Evolutionary conservation across 805 yeast species (phyloP).

Genomic region (Yarrowia osloensis): DNA sequence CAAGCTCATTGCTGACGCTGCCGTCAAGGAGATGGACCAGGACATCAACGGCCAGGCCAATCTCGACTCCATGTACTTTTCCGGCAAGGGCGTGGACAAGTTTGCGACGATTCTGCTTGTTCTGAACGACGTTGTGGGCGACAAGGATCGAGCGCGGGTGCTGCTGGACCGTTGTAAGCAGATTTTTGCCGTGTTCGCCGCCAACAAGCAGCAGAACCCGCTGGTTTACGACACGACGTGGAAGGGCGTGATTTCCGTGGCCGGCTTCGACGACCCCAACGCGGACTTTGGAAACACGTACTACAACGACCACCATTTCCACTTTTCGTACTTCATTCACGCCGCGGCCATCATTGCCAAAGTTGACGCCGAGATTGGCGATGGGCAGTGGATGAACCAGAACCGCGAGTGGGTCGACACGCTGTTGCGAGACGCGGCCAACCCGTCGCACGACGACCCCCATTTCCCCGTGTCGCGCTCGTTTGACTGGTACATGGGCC

Average conservation of each 20-base stretch:
- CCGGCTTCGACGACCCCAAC: conserved; percentile 51
- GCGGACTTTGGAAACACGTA: conserved; percentile 77
- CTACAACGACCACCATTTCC: conserved; percentile 87
- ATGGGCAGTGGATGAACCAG: conserved; percentile 51
- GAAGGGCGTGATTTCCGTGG: conserved; percentile 76
- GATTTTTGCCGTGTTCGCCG: conserved; percentile 65
- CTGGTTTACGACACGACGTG: conserved; percentile 71
- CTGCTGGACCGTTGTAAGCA: conserved; percentile 58
- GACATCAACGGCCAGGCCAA: conserved; percentile 55
- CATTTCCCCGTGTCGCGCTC: conserved; percentile 65
- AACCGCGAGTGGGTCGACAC: conserved; percentile 61
- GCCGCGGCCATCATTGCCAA: conserved; percentile 80
- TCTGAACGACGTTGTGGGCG: conserved; percentile 60
- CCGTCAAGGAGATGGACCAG: conserved; percentile 49
- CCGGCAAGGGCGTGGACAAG: conserved; percentile 83
- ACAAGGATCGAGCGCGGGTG: conserved; percentile 50
- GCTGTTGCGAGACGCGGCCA: conserved; percentile 67
- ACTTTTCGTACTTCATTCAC: conserved; percentile 79
- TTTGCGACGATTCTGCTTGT: conserved; percentile 77
- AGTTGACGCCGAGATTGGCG: conserved; percentile 55
- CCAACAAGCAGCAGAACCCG: conserved; percentile 65
- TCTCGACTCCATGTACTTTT: conserved; percentile 79
- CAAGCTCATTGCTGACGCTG: conserved; percentile 48
- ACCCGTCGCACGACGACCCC: conserved; percentile 53
- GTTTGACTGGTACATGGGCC: conserved; percentile 75